A percentile compares a stretch with the other conserved stretches of the same genome.
phyloP scores from a whole-genome alignment of 345 rosid genomes.

The Camelina neglecta region DNA sequence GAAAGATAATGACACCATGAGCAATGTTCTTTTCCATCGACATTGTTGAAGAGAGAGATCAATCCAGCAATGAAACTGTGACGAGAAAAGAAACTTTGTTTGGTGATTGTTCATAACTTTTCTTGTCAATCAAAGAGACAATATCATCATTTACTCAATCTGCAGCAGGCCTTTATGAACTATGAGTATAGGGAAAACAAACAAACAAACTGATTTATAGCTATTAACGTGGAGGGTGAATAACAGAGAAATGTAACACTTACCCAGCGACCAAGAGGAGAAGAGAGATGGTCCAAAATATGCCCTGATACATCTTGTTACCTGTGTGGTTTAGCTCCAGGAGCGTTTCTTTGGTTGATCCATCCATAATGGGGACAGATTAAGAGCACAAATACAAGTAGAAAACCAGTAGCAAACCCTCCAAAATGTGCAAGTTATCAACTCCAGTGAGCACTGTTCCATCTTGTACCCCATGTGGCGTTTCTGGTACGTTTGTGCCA shows the following conservation, averaged over 20 bases:
- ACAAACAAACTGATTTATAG: background rate
- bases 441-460: constrained; percentile 72
- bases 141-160: background rate
- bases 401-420: constrained; percentile 86
- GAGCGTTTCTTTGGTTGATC: constrained; percentile 60
- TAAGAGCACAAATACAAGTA: constrained; percentile 84
- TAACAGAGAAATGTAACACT: constrained; percentile 36
- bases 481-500: too few relatives aligned
- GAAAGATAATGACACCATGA: constrained; percentile 98
- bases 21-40: constrained; percentile 87
- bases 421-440: constrained; percentile 98
- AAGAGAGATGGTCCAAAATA: constrained; percentile 79
- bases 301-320: constrained; percentile 73
- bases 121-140: background rate
- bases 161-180: background rate
- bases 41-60: constrained; percentile 74
- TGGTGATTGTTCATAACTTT: too few relatives aligned
- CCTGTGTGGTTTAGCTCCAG: constrained; percentile 53
- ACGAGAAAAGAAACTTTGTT: constrained; percentile 4
- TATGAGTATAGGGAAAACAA: background rate
- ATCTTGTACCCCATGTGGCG: too few relatives aligned
- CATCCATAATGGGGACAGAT: constrained; percentile 92
- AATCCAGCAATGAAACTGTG: constrained; percentile 70
- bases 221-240: background rate
- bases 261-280: constrained; percentile 73